A percentile compares a stretch with the other conserved stretches of the same genome.
Evolutionary conservation across 768 basidiomycete genomes (phyloP).

Genomic region (Serendipita indica): DNA sequence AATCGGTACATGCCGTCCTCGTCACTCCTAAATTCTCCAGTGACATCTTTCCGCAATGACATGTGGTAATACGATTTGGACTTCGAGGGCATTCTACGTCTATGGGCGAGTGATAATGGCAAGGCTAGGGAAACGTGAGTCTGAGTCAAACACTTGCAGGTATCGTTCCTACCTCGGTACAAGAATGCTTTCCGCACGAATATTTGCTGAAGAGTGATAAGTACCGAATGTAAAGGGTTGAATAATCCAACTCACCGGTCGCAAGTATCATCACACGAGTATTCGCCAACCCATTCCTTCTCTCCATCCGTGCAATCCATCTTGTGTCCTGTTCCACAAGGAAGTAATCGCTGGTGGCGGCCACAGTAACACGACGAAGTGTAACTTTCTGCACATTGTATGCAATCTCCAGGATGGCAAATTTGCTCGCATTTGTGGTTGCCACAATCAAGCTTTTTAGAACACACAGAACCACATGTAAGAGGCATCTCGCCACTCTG

Average conservation of each 20-base stretch:
- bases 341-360: conserved; percentile 37
- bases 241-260: conserved; percentile 30
- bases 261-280: conserved; percentile 46
- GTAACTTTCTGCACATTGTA: conserved; percentile 42
- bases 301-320: conserved; percentile 40
- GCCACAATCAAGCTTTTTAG: conserved; percentile 43
- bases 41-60: conserved; percentile 64
- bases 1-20: conserved; percentile 43
- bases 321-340: conserved; percentile 34
- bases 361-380: conserved; percentile 68
- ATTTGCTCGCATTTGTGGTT: conserved; percentile 51
- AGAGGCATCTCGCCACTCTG: conserved; percentile 16
- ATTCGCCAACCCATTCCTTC: conserved; percentile 50
- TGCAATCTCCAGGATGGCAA: conserved; percentile 72
- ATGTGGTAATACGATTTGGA: conserved; percentile 49
- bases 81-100: conserved; percentile 58
- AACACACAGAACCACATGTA: conserved; percentile 29
- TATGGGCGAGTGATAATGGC: conserved; percentile 54
- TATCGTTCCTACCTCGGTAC: conserved; percentile 32
- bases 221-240: neutral
- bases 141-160: conserved; percentile 8
- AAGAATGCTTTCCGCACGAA: conserved; percentile 65
- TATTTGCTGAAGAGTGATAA: conserved; percentile 32
- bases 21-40: conserved; percentile 23
- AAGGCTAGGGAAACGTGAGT: conserved; percentile 23